Evolutionary conservation across 805 yeast genomes (phyloP).

Genomic region (Pichia pseudocactophila): DNA sequence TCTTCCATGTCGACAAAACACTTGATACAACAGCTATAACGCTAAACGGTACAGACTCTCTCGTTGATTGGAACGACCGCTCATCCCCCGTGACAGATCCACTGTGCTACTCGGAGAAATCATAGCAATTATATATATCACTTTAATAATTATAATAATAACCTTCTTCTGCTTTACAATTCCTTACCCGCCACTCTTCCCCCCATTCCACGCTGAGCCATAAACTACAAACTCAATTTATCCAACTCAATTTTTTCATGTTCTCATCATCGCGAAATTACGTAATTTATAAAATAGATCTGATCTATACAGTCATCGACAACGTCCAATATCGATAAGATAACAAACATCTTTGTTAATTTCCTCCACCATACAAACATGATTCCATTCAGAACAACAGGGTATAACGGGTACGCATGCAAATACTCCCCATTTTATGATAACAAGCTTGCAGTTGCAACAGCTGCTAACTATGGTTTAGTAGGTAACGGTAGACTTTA

Average conservation of each 20-base stretch:
- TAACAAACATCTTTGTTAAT: too few relatives aligned
- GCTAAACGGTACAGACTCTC: constrained; percentile 18
- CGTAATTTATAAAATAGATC: too few relatives aligned
- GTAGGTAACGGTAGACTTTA: constrained; percentile 88
- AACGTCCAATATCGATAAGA: too few relatives aligned
- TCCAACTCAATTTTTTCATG: too few relatives aligned
- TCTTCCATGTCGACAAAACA: constrained; percentile 14
- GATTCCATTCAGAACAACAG: constrained; percentile 66
- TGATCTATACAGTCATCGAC: too few relatives aligned
- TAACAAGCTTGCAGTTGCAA: constrained; percentile 79
- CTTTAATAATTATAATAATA: too few relatives aligned
- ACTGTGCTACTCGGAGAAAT: constrained; percentile 6
- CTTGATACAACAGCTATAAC: constrained; percentile 3
- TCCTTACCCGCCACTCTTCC: too few relatives aligned
- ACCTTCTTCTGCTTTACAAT: too few relatives aligned
- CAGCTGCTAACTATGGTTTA: constrained; percentile 87
- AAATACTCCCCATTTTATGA: constrained; percentile 90
- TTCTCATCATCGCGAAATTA: too few relatives aligned
- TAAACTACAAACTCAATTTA: too few relatives aligned
- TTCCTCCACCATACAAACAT: constrained; percentile 19
- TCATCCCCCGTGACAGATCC: constrained; percentile 25
- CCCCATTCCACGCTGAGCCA: too few relatives aligned
- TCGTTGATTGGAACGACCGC: constrained; percentile 16
- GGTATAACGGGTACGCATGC: constrained; percentile 80
- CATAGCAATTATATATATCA: not conserved